phyloP scores from a whole-genome alignment of 768 basidiomycete species.

The Trametes meyenii region DNA sequence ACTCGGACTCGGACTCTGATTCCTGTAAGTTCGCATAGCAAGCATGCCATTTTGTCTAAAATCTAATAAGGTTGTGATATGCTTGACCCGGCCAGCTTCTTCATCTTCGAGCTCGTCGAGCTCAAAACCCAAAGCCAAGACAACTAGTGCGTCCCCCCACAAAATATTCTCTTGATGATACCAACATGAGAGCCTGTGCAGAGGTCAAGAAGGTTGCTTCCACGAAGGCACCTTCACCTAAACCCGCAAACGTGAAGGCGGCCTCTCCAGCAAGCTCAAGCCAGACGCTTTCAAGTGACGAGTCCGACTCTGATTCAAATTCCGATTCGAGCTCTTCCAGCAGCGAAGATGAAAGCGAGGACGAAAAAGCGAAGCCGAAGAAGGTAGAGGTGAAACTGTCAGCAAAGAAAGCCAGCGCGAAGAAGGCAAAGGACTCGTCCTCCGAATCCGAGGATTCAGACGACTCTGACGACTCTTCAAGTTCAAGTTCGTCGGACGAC shows the following conservation, averaged over 20 bases:
- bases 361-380: slow-evolving; percentile 4
- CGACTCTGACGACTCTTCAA: neutral
- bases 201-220: neutral
- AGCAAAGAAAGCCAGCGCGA: neutral
- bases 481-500: slow-evolving; percentile 4
- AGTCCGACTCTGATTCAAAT: slow-evolving; percentile 20
- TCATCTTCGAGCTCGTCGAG: slow-evolving; percentile 12
- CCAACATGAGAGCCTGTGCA: neutral
- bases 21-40: slow-evolving; percentile 24
- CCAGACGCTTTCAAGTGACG: slow-evolving; percentile 20
- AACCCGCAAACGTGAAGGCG: slow-evolving; percentile 4
- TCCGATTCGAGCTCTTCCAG: slow-evolving; percentile 25
- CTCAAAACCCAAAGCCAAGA: slow-evolving; percentile 1
- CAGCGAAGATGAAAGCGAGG: slow-evolving; percentile 4
- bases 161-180: too few species aligned
- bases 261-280: slow-evolving; percentile 15
- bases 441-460: neutral
- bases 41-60: neutral
- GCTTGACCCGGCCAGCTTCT: slow-evolving; percentile 2
- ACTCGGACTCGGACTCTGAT: slow-evolving; percentile 30
- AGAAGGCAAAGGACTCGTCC: slow-evolving; percentile 1
- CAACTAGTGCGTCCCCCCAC: neutral
- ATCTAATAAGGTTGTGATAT: slow-evolving; percentile 13
- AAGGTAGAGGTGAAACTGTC: neutral
- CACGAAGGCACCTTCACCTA: neutral